Conservation (phyloP, 371 early-diverging fungal species). For the Chytridium lagenaria region DNA sequence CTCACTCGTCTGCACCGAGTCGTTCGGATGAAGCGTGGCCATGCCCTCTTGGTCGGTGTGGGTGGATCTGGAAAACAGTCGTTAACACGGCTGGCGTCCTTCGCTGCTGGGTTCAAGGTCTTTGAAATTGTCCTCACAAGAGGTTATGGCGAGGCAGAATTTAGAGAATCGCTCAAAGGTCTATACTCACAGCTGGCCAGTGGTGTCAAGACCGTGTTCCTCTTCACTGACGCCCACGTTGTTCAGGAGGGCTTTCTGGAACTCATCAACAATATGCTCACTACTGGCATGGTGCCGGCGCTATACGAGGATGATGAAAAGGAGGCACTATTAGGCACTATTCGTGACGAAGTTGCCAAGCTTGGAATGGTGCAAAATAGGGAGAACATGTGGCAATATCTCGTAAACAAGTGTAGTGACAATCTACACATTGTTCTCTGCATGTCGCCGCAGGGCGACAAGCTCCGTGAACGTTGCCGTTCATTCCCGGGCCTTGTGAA, state of each 20-base stretch:
- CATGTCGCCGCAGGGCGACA: slow-evolving; percentile 69
- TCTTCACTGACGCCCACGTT: slow-evolving; percentile 67
- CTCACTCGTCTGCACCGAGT: slow-evolving; percentile 62
- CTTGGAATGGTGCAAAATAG: slow-evolving; percentile 55
- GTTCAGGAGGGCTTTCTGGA: slow-evolving; percentile 68
- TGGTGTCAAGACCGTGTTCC: slow-evolving; percentile 61
- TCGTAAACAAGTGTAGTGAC: slow-evolving; percentile 61
- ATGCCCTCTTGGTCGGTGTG: slow-evolving; percentile 63
- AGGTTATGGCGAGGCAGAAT: slow-evolving; percentile 64
- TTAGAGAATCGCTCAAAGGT: slow-evolving; percentile 59
- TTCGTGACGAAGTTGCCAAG: slow-evolving; percentile 59
- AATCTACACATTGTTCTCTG: slow-evolving; percentile 64
- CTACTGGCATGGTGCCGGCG: slow-evolving; percentile 65
- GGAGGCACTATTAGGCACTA: slow-evolving; percentile 52
- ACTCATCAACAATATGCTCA: slow-evolving; percentile 67
- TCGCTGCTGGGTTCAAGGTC: slow-evolving; percentile 60
- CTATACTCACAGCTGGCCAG: slow-evolving; percentile 56
- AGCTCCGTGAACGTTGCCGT: slow-evolving; percentile 63
- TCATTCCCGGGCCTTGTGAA: slow-evolving; percentile 68
- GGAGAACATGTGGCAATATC: slow-evolving; percentile 64
- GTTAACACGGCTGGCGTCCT: slow-evolving; percentile 59
- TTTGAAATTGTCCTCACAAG: slow-evolving; percentile 63
- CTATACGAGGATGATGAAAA: slow-evolving; percentile 67
- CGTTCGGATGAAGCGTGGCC: slow-evolving; percentile 61
- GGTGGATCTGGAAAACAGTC: slow-evolving; percentile 70